phyloP scores from a whole-genome alignment of 768 basidiomycete species.

The Kwoniella heveanensis region DNA sequence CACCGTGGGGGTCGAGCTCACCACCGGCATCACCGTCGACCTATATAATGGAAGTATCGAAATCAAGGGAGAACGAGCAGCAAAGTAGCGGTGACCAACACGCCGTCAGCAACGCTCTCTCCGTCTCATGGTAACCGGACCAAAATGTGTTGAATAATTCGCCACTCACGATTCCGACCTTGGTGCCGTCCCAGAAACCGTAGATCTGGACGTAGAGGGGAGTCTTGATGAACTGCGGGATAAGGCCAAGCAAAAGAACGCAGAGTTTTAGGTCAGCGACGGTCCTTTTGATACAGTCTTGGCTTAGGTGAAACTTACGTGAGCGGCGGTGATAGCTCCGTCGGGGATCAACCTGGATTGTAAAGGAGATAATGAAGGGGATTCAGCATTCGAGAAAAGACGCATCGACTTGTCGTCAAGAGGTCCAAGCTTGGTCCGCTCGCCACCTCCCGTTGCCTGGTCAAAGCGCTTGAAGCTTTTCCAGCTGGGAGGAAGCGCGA shows the following conservation, averaged over 20 bases:
- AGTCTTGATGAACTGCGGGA: slow-evolving; percentile 58
- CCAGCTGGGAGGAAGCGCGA: no score
- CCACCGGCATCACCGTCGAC: slow-evolving; percentile 57
- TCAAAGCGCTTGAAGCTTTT: no score
- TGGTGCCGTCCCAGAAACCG: slow-evolving; percentile 61
- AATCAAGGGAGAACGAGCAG: no score
- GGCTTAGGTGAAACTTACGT: slow-evolving; percentile 25
- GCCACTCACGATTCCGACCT: slow-evolving; percentile 56
- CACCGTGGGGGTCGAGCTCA: slow-evolving; percentile 60
- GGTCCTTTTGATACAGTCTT: not conserved
- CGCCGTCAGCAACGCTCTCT: not conserved
- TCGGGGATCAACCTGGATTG: slow-evolving; percentile 56
- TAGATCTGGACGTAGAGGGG: slow-evolving; percentile 59
- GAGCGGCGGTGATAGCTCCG: slow-evolving; percentile 55
- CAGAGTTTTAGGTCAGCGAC: slow-evolving; percentile 8
- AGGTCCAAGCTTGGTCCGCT: not conserved
- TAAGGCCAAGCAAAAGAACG: not conserved
- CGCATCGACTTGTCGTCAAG: not conserved
- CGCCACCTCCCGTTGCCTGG: not conserved
- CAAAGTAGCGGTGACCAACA: no score
- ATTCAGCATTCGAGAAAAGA: no score
- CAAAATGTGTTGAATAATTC: no score
- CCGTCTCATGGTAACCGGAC: no score
- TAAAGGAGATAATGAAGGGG: not conserved
- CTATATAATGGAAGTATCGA: slow-evolving; percentile 22